Evolutionary conservation across 176 grass and related monocot genomes (phyloP).

Genomic region (Bothriochloa decipiens): DNA sequence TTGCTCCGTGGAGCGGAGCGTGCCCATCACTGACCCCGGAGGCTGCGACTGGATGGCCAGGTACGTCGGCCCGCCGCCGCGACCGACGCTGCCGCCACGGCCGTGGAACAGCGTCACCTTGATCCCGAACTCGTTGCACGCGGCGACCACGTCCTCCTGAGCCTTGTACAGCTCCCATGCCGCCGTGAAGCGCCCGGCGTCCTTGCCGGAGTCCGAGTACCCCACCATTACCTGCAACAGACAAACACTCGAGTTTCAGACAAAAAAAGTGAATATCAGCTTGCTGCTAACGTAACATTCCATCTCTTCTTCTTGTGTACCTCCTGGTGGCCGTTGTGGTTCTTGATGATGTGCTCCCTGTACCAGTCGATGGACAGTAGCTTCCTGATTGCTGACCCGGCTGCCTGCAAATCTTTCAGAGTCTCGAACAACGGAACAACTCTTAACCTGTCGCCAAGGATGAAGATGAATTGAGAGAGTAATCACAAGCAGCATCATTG

Average conservation of each 20-base stretch:
- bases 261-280: neutral
- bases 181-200: slow-evolving; percentile 87
- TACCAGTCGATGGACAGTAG: slow-evolving; percentile 93
- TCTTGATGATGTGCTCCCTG: slow-evolving; percentile 81
- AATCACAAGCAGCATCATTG: neutral
- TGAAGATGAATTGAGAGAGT: neutral
- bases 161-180: slow-evolving; percentile 98
- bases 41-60: slow-evolving; percentile 95
- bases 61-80: slow-evolving; percentile 88
- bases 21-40: slow-evolving; percentile 90
- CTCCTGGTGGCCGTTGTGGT: slow-evolving; percentile 91
- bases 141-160: slow-evolving; percentile 77
- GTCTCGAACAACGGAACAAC: slow-evolving; percentile 97
- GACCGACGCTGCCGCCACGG: slow-evolving; percentile 87
- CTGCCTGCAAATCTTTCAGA: slow-evolving; percentile 88
- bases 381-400: slow-evolving; percentile 83
- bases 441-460: slow-evolving; percentile 67
- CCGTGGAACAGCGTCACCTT: slow-evolving; percentile 98
- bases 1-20: slow-evolving; percentile 84
- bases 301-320: slow-evolving; percentile 26
- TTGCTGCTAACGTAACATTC: neutral
- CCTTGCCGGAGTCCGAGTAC: slow-evolving; percentile 96
- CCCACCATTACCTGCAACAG: slow-evolving; percentile 87
- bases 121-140: slow-evolving; percentile 85
- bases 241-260: neutral